These are phyloP conservation scores for Phoma herbarum DNA, from an alignment of 2,329 filamentous ascomycete genomes.

Conservation along the genomic window DNA sequence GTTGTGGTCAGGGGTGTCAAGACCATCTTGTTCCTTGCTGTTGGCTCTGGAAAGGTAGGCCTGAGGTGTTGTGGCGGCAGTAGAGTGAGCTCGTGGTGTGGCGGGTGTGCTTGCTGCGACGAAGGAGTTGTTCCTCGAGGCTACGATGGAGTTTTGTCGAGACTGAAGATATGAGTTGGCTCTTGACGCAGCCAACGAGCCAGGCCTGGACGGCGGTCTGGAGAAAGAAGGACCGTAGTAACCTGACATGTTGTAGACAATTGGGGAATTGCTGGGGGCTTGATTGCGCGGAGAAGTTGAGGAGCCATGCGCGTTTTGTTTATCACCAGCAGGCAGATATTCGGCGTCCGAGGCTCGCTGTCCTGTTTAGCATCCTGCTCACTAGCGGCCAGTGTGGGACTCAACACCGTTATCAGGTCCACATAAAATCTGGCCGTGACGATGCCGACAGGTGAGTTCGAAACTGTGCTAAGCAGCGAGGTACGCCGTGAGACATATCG, in stretches of 20 bases:
- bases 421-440: conserved; percentile 22
- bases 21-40: conserved; percentile 14
- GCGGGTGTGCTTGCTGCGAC: conserved; percentile 17
- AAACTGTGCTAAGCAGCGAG: conserved; percentile 8
- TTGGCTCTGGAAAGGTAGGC: conserved; percentile 21
- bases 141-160: conserved; percentile 11
- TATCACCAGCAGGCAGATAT: conserved; percentile 13
- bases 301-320: conserved; percentile 20
- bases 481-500: not conserved
- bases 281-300: conserved; percentile 16
- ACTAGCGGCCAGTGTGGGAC: conserved; percentile 21
- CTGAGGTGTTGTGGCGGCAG: conserved; percentile 20
- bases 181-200: conserved; percentile 21
- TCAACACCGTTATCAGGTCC: conserved; percentile 18
- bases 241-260: conserved; percentile 21
- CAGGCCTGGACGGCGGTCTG: conserved; percentile 20
- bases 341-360: conserved; percentile 13
- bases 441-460: conserved; percentile 13
- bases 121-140: conserved; percentile 12
- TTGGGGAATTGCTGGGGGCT: conserved; percentile 5
- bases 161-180: conserved; percentile 22
- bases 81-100: conserved; percentile 21
- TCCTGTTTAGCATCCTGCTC: conserved; percentile 5
- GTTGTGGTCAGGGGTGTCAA: conserved; percentile 16
- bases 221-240: conserved; percentile 25